These are phyloP conservation scores for Sphagnum fallax DNA, from an alignment of 228 moss, liverwort and hornwort genomes.

Conservation along the genomic window DNA sequence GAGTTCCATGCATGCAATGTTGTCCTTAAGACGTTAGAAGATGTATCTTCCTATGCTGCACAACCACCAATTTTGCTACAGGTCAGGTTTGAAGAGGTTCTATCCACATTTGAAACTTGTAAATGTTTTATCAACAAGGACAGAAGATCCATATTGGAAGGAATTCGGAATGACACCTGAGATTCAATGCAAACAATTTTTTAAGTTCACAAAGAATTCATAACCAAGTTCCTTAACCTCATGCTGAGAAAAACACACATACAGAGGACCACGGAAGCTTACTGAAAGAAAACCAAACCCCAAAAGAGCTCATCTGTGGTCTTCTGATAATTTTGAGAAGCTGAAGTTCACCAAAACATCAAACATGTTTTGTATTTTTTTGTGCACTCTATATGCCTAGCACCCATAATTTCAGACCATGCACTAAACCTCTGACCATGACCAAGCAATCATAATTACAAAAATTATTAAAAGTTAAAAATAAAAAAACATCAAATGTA, in stretches of 20 bases:
- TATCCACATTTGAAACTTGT: no score
- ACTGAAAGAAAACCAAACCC: slow-evolving; percentile 21
- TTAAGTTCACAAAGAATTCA: neutral
- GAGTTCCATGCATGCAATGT: no score
- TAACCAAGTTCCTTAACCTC: neutral
- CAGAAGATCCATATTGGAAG: no score
- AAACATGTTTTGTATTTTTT: slow-evolving; percentile 64
- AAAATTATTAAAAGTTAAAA: no score
- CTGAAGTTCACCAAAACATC: slow-evolving; percentile 59
- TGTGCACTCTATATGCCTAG: slow-evolving; percentile 39
- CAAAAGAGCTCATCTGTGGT: slow-evolving; percentile 35
- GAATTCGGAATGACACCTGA: no score
- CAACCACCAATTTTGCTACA: neutral
- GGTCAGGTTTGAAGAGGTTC: no score
- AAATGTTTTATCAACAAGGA: neutral
- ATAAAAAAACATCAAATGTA: no score
- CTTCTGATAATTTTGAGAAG: slow-evolving; percentile 25
- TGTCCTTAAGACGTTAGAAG: no score
- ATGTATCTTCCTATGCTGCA: slow-evolving; percentile 9
- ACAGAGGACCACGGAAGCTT: slow-evolving; percentile 5
- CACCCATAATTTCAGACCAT: neutral
- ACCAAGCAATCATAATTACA: neutral
- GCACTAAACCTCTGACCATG: slow-evolving; percentile 39
- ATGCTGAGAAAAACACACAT: neutral
- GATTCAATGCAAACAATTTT: no score